Evolutionary conservation across 805 yeast species (phyloP).

Genomic region (Pichia ethanolica): DNA sequence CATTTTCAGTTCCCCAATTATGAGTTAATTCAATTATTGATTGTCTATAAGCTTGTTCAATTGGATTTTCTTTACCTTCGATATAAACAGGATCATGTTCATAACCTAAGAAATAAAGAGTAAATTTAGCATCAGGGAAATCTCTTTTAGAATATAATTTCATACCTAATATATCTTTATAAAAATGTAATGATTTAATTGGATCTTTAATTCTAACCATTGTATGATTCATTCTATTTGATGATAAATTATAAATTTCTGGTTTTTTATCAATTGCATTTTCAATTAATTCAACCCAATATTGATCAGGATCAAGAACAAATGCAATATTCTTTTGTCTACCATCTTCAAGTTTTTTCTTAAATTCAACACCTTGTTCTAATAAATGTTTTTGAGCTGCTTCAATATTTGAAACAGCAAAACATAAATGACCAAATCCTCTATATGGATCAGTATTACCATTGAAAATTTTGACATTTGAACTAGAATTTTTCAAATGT

Average conservation of each 20-base stretch:
- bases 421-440: conserved; percentile 92
- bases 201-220: conserved; percentile 94
- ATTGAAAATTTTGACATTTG: conserved; percentile 47
- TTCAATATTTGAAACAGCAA: conserved; percentile 75
- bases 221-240: conserved; percentile 69
- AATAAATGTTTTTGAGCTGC: conserved; percentile 53
- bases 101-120: conserved; percentile 81
- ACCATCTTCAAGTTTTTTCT: conserved; percentile 83
- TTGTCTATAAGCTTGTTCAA: conserved; percentile 40
- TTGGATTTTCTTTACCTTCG: conserved; percentile 33
- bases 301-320: conserved; percentile 91
- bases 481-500: conserved; percentile 57
- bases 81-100: conserved; percentile 37
- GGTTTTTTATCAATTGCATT: conserved; percentile 39
- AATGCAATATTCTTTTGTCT: conserved; percentile 91
- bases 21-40: conserved; percentile 85
- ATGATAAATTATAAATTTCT: conserved; percentile 30
- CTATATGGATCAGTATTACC: conserved; percentile 82
- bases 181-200: conserved; percentile 64
- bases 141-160: conserved; percentile 51
- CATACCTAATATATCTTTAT: conserved; percentile 76
- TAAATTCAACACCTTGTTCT: conserved; percentile 58
- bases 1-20: conserved; percentile 92
- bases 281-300: conserved; percentile 89
- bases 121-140: conserved; percentile 66